Conservation (phyloP, 2,329 filamentous ascomycete species). For the Colletotrichum orbiculare region DNA sequence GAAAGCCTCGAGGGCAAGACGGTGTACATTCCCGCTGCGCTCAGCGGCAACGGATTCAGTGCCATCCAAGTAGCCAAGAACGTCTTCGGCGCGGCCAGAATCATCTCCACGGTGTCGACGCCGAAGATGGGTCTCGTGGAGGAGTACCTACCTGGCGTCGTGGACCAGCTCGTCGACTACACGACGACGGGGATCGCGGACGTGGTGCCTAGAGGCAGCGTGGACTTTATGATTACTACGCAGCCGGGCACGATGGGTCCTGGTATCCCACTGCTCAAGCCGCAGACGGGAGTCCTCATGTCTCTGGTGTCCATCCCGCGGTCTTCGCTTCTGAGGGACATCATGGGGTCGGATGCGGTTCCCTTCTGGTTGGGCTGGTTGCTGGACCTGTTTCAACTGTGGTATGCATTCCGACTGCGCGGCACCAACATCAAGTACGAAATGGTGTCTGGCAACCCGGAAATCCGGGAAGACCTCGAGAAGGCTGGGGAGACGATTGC, state of each 20-base stretch:
- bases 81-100: conserved; percentile 56
- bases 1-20: conserved; percentile 59
- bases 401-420: conserved; percentile 53
- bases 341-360: conserved; percentile 46
- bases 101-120: conserved; percentile 65
- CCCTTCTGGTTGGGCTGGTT: conserved; percentile 52
- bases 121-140: conserved; percentile 59
- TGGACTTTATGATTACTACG: conserved; percentile 65
- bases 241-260: conserved; percentile 51
- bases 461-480: conserved; percentile 55
- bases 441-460: conserved; percentile 57
- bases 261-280: conserved; percentile 53
- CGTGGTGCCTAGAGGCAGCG: conserved; percentile 51
- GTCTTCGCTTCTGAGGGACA: conserved; percentile 42
- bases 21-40: conserved; percentile 61
- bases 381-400: conserved; percentile 50
- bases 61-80: conserved; percentile 63
- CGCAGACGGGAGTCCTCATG: conserved; percentile 50
- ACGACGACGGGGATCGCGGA: conserved; percentile 51
- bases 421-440: conserved; percentile 58
- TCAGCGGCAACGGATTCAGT: conserved; percentile 59
- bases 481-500: conserved; percentile 53
- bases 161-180: conserved; percentile 65
- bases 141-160: conserved; percentile 52
- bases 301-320: conserved; percentile 53